Evolutionary conservation across 2,329 filamentous ascomycete species (phyloP), one percentile per base, ranked within the genome.

Genomic region (Proliferodiscus dingleyae): DNA sequence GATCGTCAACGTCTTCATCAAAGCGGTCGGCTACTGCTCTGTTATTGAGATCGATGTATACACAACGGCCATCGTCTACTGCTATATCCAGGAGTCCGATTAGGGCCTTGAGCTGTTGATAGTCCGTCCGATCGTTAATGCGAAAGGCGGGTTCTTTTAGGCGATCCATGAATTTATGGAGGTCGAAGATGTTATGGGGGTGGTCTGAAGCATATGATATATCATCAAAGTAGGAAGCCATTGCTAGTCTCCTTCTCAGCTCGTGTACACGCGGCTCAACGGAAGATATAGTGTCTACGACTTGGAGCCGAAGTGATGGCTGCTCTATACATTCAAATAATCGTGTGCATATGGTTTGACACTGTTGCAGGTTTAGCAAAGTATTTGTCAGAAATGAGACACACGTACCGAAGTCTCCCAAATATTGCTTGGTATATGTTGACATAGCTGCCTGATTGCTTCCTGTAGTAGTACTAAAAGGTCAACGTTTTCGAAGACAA

Each of bases 31-130:
- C 69, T 33, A 59, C 53, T 38, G 68, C 64, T 34, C 55, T 39
- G 37, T 63, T 63, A 5, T 48, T 62, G 5, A 53, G 58, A 54
- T 56, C 49, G 49, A 67, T 42, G 30, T 52, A 46, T 42, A 37
- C 18, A 56, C 63, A 47, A 53, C 62, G 45, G 2, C 77, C 87
- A 47, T 83, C 78, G 49, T 88, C 87, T 41, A 96, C 72, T 13
- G 80, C 83, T 30, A 88, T 77, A 59, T 93, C 84, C 4, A 96
- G 75, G 16, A 94, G 75, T 3, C 74, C 67, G 3, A 87, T 71
- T 13, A 81, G 72, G 2, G 85, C 81, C 26, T 74, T 71, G 1
- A 96, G 74, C 44, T 82, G 73, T 13, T 72, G 69, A 64, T 87
- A 95, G 64, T 95, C 70, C 7, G 83, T 86, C 23, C 71, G 56